Evolutionary conservation across 345 rosid species (phyloP), one percentile per base, ranked within the genome.

Genomic region (Pistacia integerrima): DNA sequence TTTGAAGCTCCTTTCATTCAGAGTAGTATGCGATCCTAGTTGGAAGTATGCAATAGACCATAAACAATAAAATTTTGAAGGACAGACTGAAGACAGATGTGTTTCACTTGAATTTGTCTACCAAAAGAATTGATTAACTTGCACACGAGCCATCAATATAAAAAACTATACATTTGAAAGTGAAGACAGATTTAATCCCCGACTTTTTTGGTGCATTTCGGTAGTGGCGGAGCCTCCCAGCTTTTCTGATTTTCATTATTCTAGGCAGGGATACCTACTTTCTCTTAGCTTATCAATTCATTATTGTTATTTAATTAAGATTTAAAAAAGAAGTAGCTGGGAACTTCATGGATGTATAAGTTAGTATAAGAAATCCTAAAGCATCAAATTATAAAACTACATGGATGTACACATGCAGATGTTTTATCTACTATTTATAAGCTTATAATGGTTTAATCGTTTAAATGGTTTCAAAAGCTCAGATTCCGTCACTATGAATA

Each of bases 51-150:
- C 55, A 46, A 49, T 12, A 62, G 20, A 22, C 6, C 75, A 74
- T 67, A 66, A 12, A 58, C 52, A 4, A 44, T 14, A 41, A 65
- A 41, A 76, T 69, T 52, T 56, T 7, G 14, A 66, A 33, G 28
- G 35, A 71, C 17, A 58, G 64, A 30, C 9, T 9, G 28, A 65
- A 65, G 77, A 82, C 76, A 75, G 78, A 78, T 73, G 81, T 72
- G 69, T 49, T 79, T 73, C 84, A 80, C 84, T 82, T 65, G 64
- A 73, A 66, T 64, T 80, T 82, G 80, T 83, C 82, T 71, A 80
- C 11, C 17, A 79, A 78, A 61, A 68, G 55, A 52, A 2, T 28
- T 30, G 28, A 13, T 20, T 60, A 65, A 56, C 72, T 82, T 74
- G 52, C 68, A 71, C 67, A 62, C 56, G 57, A 79, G 70, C 88